These are phyloP conservation scores for Mycocalia duriaeana DNA, from an alignment of 1,284 basidiomycete species.

Conservation along the genomic window DNA sequence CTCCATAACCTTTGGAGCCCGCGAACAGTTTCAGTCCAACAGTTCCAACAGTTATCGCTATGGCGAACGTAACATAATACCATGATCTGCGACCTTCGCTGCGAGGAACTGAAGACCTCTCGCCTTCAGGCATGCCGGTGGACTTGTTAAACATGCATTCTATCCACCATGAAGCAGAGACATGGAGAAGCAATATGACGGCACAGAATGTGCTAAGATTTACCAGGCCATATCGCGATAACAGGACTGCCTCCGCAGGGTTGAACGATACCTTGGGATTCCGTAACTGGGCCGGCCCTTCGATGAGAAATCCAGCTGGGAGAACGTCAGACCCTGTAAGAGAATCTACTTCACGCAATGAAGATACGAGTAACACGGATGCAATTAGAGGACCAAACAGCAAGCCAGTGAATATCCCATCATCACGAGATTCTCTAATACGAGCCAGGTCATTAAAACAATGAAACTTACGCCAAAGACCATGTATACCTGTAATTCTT, in stretches of 20 bases:
- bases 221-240: slow-evolving; percentile 71
- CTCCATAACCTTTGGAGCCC: slow-evolving; percentile 34
- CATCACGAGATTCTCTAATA: slow-evolving; percentile 71
- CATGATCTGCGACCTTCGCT: slow-evolving; percentile 58
- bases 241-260: slow-evolving; percentile 58
- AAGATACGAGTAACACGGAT: slow-evolving; percentile 54
- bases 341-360: slow-evolving; percentile 33
- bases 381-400: slow-evolving; percentile 77
- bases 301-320: slow-evolving; percentile 71
- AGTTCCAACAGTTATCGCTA: slow-evolving; percentile 44
- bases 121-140: slow-evolving; percentile 48
- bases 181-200: slow-evolving; percentile 72
- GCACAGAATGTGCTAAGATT: slow-evolving; percentile 78
- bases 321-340: slow-evolving; percentile 28
- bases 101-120: slow-evolving; percentile 71
- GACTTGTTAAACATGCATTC: slow-evolving; percentile 50
- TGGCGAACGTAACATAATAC: slow-evolving; percentile 60
- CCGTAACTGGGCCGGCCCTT: slow-evolving; percentile 53
- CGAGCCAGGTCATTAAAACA: slow-evolving; percentile 6
- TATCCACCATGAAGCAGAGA: slow-evolving; percentile 68
- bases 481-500: slow-evolving; percentile 70
- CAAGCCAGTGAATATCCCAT: slow-evolving; percentile 78
- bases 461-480: slow-evolving; percentile 5
- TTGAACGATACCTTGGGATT: slow-evolving; percentile 34
- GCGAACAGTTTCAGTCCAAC: slow-evolving; percentile 46